Conservation (phyloP, 2,329 filamentous ascomycete genomes). For the Graphium sp. region DNA sequence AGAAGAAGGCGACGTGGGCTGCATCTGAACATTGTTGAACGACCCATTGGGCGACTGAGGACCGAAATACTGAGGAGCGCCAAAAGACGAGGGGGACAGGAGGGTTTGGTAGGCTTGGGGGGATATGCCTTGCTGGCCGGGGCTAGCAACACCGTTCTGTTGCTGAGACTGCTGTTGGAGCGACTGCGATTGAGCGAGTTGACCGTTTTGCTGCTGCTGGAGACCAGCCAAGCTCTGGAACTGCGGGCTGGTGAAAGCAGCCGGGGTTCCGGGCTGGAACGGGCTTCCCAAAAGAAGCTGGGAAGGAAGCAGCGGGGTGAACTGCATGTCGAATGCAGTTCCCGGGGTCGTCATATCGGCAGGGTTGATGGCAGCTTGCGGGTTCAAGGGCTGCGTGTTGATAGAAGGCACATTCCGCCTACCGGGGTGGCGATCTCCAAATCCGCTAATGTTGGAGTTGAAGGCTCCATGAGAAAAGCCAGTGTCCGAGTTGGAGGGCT, state of each 20-base stretch:
- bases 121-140: conserved; percentile 61
- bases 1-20: conserved; percentile 57
- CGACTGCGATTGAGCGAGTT: conserved; percentile 32
- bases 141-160: conserved; percentile 51
- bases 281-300: conserved; percentile 89
- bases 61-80: conserved; percentile 63
- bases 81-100: conserved; percentile 72
- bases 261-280: conserved; percentile 88
- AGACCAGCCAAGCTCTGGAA: conserved; percentile 75
- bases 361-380: conserved; percentile 14
- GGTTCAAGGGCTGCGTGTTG: conserved; percentile 59
- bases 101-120: conserved; percentile 73
- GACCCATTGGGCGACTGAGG: conserved; percentile 74
- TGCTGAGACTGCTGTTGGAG: conserved; percentile 35
- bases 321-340: conserved; percentile 93
- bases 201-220: conserved; percentile 32
- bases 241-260: conserved; percentile 76
- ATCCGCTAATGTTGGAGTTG: conserved; percentile 69
- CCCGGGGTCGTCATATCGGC: conserved; percentile 74
- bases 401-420: conserved; percentile 79
- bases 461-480: conserved; percentile 90
- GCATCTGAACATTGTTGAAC: conserved; percentile 45
- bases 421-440: conserved; percentile 73
- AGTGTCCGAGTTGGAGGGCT: conserved; percentile 69
- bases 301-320: conserved; percentile 86